Base-by-base conservation (phyloP, 2,329 filamentous ascomycete genomes). In the Microcyclospora pomicola region DNA sequence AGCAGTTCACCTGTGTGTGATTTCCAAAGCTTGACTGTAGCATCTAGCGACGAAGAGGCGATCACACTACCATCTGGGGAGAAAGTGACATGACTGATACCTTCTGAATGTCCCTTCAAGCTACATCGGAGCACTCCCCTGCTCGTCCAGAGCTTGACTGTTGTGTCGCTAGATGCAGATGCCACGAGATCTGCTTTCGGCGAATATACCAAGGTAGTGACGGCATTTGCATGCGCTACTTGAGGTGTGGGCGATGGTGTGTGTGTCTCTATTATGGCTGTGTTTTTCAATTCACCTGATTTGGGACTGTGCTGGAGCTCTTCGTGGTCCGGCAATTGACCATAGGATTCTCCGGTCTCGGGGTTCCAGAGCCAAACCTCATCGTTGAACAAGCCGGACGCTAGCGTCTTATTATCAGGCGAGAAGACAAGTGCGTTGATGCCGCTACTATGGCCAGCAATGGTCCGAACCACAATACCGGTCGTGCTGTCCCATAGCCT, bases 1-100 rank as follows among this genome's bases (percentile, higher is more conserved):
- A 34, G 31, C 29, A 32, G 27, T 11, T 36, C 29, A 29, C 43
- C 38, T n/a, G 35, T 40, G 5, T 13, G 30, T 2, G 15, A 9
- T 19, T 50, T 35, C 48, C 44, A 51, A 15, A 49, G 38, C 29
- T 40, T 37, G n/a, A 47, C 35, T 5, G 39, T 47, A 0, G 28
- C 10, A 31, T 41, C 39, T 14, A 13, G 3, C 12, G 30, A 31
- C 11, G 37, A 32, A 11, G 37, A 39, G 11, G 37, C 33, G 9
- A 40, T 5, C n/a, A 15, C 15, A 5, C 32, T 9, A 9, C 42
- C 42, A 13, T 38, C 32, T n/a, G 16, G 28, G 12, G 35, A 31
- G 27, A 41, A 43, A 11, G 19, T 33, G 14, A 40, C 12, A 33
- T 36, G 32, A 19, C 3, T 12, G 33, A 6, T 31, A n/a, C 31